phyloP scores from a whole-genome alignment of 306 rosid species.

The Rubus parviflorus region DNA sequence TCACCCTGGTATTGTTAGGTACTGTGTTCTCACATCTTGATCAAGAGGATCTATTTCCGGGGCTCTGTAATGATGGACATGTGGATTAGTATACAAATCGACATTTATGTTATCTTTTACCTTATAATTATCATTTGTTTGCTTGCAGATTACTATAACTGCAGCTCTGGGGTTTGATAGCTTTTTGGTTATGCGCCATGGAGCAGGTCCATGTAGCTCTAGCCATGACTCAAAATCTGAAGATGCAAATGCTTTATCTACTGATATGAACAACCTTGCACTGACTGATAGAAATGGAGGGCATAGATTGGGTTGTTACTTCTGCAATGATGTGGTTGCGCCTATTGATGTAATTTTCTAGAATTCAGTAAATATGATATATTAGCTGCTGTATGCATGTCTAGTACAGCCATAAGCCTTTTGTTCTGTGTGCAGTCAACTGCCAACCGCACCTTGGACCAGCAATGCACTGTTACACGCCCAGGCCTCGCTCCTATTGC shows the following conservation, averaged over 20 bases:
- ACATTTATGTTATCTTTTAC: neutral
- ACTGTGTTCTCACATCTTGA: conserved; percentile 21
- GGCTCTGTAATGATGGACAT: conserved; percentile 12
- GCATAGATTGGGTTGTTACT: conserved; percentile 90
- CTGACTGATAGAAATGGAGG: conserved; percentile 37
- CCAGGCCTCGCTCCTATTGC: conserved; percentile 98
- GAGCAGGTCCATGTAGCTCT: conserved; percentile 78
- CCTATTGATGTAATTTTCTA: conserved; percentile 80
- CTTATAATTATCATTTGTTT: conserved; percentile 9
- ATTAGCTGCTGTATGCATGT: conserved; percentile 10
- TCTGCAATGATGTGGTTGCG: conserved; percentile 94
- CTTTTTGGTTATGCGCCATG: conserved; percentile 98
- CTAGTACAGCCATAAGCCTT: conserved; percentile 21
- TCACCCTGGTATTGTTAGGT: neutral
- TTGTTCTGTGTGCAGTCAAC: conserved; percentile 68
- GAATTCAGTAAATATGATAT: conserved; percentile 19
- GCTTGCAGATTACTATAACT: conserved; percentile 75
- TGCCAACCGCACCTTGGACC: conserved; percentile 92
- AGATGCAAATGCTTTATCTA: conserved; percentile 41
- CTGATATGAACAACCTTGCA: conserved; percentile 35
- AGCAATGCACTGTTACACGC: conserved; percentile 97
- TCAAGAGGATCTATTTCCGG: conserved; percentile 15
- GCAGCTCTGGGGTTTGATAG: conserved; percentile 97
- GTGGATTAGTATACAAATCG: conserved; percentile 4
- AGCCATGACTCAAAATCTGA: conserved; percentile 35